Conservation (phyloP, 2,329 filamentous ascomycete species). For the Colletotrichum brevisporum region DNA sequence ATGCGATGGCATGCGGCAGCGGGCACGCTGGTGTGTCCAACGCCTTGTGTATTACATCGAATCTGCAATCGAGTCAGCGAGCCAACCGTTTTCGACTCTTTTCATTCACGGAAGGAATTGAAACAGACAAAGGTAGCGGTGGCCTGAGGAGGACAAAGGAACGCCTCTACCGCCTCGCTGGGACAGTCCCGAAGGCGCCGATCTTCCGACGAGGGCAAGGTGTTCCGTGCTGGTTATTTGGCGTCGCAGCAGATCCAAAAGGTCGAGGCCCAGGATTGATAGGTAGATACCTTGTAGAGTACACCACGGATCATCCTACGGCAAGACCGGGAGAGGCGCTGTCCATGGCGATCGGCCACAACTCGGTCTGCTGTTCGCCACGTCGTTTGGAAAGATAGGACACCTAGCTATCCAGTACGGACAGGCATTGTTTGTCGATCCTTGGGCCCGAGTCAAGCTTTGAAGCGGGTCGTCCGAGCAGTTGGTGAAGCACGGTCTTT, state of each 20-base stretch:
- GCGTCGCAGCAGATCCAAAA: slow-evolving; percentile 6
- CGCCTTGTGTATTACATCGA: not conserved
- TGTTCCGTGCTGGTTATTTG: slow-evolving; percentile 2
- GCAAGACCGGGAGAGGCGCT: slow-evolving; percentile 17
- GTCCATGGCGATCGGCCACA: slow-evolving; percentile 8
- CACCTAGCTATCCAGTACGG: not conserved
- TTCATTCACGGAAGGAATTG: not conserved
- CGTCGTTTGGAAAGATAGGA: slow-evolving; percentile 12
- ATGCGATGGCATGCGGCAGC: slow-evolving; percentile 2
- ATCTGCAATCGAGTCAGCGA: not conserved
- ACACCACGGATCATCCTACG: slow-evolving; percentile 1
- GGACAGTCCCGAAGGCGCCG: slow-evolving; percentile 17
- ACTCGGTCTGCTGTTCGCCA: slow-evolving; percentile 22
- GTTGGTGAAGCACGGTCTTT: slow-evolving; percentile 7
- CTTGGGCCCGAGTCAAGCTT: slow-evolving; percentile 11
- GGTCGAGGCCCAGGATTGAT: not conserved
- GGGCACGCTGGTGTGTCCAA: not conserved
- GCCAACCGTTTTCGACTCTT: not conserved
- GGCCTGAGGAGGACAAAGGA: slow-evolving; percentile 24
- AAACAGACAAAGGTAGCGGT: slow-evolving; percentile 17
- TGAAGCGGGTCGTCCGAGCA: slow-evolving; percentile 17
- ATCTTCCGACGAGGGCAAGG: slow-evolving; percentile 11
- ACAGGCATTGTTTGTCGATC: slow-evolving; percentile 23
- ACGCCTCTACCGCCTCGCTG: slow-evolving; percentile 13
- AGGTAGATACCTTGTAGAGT: too few species aligned